Conservation (phyloP, 495 filamentous ascomycete genomes). For the Penicillium samsonianum region DNA sequence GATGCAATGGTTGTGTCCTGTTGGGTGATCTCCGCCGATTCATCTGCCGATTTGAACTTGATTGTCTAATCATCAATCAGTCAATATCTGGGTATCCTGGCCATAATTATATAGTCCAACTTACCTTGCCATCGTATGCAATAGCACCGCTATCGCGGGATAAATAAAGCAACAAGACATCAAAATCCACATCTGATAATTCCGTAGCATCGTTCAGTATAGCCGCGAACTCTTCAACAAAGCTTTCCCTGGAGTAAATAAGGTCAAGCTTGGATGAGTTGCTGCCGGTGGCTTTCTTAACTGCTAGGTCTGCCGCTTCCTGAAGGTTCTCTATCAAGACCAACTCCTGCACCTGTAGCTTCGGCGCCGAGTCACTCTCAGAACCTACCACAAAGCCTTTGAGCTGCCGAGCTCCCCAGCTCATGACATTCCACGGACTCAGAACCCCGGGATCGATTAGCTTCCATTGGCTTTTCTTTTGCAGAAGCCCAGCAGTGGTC, state of each 20-base stretch:
- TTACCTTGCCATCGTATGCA: slow-evolving; percentile 64
- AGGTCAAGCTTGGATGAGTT: slow-evolving; percentile 56
- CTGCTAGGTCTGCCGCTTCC: slow-evolving; percentile 46
- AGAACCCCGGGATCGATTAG: slow-evolving; percentile 52
- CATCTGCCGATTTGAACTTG: slow-evolving; percentile 63
- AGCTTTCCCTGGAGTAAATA: slow-evolving; percentile 66
- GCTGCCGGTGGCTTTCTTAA: slow-evolving; percentile 44
- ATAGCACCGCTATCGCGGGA: slow-evolving; percentile 66
- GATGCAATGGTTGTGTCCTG: slow-evolving; percentile 81
- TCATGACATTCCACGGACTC: slow-evolving; percentile 63
- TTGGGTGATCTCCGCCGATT: slow-evolving; percentile 58
- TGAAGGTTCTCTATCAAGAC: slow-evolving; percentile 57
- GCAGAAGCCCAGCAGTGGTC: slow-evolving; percentile 58
- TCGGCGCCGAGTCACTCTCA: slow-evolving; percentile 32
- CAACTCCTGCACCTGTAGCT: slow-evolving; percentile 43
- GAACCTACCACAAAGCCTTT: slow-evolving; percentile 58
- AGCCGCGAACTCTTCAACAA: slow-evolving; percentile 57
- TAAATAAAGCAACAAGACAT: slow-evolving; percentile 70
- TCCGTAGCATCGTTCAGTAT: slow-evolving; percentile 52
- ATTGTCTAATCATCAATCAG: slow-evolving; percentile 56
- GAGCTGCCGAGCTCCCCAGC: slow-evolving; percentile 73
- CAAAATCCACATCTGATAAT: slow-evolving; percentile 65
- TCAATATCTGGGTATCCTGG: slow-evolving; percentile 13
- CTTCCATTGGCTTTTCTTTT: slow-evolving; percentile 52
- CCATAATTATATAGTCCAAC: slow-evolving; percentile 22